Conservation (phyloP, 805 yeast genomes). For the Ogataea parapolymorpha region DNA sequence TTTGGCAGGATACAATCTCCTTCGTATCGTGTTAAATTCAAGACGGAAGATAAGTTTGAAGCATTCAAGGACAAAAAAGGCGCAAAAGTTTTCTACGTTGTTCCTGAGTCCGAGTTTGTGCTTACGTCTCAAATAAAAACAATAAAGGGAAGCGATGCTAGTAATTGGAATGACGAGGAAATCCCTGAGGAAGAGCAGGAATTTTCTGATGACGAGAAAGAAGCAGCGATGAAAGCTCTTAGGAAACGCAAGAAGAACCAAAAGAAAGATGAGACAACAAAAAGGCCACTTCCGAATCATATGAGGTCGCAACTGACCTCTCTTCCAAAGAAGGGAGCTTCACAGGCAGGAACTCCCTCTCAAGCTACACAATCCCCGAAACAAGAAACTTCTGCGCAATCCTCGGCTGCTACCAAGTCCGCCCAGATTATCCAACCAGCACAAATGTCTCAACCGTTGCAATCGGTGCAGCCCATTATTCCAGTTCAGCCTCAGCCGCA, state of each 20-base stretch:
- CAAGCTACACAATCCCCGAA: background rate
- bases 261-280: constrained; percentile 20
- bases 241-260: constrained; percentile 58
- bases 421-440: background rate
- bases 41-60: constrained; percentile 45
- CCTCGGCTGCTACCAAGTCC: background rate
- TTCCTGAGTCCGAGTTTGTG: constrained; percentile 73
- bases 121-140: constrained; percentile 69
- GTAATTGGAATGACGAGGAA: constrained; percentile 93
- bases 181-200: constrained; percentile 91
- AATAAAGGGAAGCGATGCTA: constrained; percentile 88
- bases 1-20: constrained; percentile 88
- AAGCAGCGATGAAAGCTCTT: constrained; percentile 61
- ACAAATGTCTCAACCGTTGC: background rate
- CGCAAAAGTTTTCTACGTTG: constrained; percentile 66
- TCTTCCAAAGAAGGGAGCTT: constrained; percentile 13
- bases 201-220: constrained; percentile 91
- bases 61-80: constrained; percentile 50
- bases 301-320: constrained; percentile 24
- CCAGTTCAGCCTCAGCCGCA: background rate
- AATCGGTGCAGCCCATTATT: constrained; percentile 7
- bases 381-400: background rate
- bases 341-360: background rate
- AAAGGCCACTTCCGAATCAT: constrained; percentile 16
- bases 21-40: constrained; percentile 70